Base-by-base conservation (phyloP, 2,329 filamentous ascomycete genomes). In the Davidsoniella neocaledoniae region DNA sequence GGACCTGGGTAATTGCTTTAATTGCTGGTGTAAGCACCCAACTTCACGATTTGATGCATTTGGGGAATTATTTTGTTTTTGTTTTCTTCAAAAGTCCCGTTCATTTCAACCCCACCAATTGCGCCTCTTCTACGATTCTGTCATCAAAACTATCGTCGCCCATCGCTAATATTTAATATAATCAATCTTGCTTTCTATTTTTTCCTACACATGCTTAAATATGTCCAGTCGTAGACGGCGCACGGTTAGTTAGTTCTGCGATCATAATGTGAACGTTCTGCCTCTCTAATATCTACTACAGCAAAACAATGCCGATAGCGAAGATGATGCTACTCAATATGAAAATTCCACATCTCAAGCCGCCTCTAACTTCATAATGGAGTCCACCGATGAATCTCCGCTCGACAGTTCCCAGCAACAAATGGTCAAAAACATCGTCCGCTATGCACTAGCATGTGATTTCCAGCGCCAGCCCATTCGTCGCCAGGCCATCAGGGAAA, bases 371-470 rank as follows among this genome's bases (percentile, higher is more conserved):
- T 56, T 60, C 39, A 63, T 63, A 5, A 64, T 64, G 4, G 68
- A 64, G n/a, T 64, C 66, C 2, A 62, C 64, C 3, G 61, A 50
- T 2, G 58, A 62, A 5, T 52, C 55, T 10, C 58, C 59, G n/a
- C 62, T 60, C 17, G 62, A 61, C n/a, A 66, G 59, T 29, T 67
- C 63, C 38, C 68, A 72, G 36, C 65, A 70, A 3, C 72, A 76
- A 55, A 62, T 79, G 33, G 71, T 76, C 36, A 81, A 79, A 63
- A 81, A 79, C 58, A 62, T 83, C n/a, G 71, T 83, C n/a, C 72
- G 79, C 48, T 81, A 81, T 56, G 77, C 76, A 3, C 61, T 83
- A 21, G 75, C 78, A 4, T 81, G 78, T 62, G 79, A 83, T 58
- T 80, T 72, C 54, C 73, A 77, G 8, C 68, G 79, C 48, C 69